These are phyloP conservation scores for Penicillium psychrosexuale DNA, from an alignment of 2,329 filamentous ascomycete genomes.

Conservation along the genomic window DNA sequence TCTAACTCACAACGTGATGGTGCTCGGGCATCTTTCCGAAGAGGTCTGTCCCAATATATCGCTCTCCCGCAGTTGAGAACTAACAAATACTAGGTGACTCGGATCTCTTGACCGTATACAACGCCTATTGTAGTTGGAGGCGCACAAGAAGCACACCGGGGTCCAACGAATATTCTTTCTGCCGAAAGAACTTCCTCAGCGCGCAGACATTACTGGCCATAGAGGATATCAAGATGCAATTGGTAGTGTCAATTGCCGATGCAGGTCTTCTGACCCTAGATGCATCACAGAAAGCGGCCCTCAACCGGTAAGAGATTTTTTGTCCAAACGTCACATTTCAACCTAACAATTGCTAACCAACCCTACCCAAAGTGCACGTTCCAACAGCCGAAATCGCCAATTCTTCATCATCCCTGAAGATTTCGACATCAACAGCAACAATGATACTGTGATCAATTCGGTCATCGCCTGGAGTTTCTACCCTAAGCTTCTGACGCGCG, in stretches of 20 bases:
- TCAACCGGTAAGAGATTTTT: constrained; percentile 55
- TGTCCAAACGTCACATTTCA: background rate
- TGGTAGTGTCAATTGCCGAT: constrained; percentile 79
- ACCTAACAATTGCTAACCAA: background rate
- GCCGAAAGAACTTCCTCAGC: constrained; percentile 89
- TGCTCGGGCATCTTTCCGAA: constrained; percentile 73
- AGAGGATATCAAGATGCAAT: constrained; percentile 90
- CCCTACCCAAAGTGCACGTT: constrained; percentile 51
- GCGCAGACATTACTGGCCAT: constrained; percentile 87
- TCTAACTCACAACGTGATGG: constrained; percentile 78
- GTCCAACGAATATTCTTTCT: constrained; percentile 81
- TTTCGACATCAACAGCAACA: constrained; percentile 72
- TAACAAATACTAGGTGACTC: constrained; percentile 62
- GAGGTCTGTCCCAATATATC: constrained; percentile 44
- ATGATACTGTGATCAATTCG: constrained; percentile 73
- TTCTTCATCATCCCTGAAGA: constrained; percentile 81
- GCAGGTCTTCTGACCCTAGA: constrained; percentile 77
- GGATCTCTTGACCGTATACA: constrained; percentile 88
- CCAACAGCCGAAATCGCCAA: constrained; percentile 62
- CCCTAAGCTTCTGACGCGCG: constrained; percentile 80
- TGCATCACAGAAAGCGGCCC: constrained; percentile 64
- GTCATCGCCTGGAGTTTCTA: constrained; percentile 95
- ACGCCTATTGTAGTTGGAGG: constrained; percentile 88
- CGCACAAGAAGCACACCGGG: constrained; percentile 69
- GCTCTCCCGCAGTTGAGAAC: constrained; percentile 4